Evolutionary conservation across 2,329 filamentous ascomycete genomes (phyloP), one percentile per base, ranked within the genome.

Genomic region (Ascochyta pisi): DNA sequence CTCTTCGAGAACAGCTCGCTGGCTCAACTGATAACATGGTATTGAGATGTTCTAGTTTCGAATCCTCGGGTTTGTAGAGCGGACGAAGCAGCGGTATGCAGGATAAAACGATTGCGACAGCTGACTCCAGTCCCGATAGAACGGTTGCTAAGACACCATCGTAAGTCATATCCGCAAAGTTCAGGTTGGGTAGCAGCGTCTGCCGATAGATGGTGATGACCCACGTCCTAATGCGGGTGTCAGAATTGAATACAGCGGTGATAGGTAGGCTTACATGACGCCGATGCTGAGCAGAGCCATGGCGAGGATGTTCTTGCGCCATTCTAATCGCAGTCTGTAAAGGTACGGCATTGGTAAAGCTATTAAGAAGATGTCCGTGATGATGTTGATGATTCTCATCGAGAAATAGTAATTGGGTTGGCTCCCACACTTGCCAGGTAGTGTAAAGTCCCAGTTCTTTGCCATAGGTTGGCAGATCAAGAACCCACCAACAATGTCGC

Each of bases 181-280:
- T 39, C 1, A 67, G 33, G 4, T 10, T 9, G 0, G 57, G 57
- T 0, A 68, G 52, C 0, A 60, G n/a, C 1, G 54, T 58, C 35
- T 68, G 64, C 12, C 64, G 59, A 23, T 69, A 69, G 13, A 67
- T 64, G 10, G 61, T 68, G 19, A 68, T 63, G 12, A 62, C 55
- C 64, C 64, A 68, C 1, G 66, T 67, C 2, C 66, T 69, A 6
- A 12, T 19, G 19, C 19, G 27, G 10, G 5, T 33, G 12, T 43
- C 23, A n/a, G 26, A 4, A 34, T 8, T 26, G 24, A 3, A 26
- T 26, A 8, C 8, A 6, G 24, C 3, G 24, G 24, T 26, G 3
- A 26, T 26, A 1, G 24, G 24, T 4, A 9, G 4, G 54, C 61
- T 43, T 46, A 68, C 64, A 58, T 56, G 8, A 68, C 54, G 22